Evolutionary conservation across 805 yeast genomes (phyloP).

Genomic region (Ogataea methylovora): DNA sequence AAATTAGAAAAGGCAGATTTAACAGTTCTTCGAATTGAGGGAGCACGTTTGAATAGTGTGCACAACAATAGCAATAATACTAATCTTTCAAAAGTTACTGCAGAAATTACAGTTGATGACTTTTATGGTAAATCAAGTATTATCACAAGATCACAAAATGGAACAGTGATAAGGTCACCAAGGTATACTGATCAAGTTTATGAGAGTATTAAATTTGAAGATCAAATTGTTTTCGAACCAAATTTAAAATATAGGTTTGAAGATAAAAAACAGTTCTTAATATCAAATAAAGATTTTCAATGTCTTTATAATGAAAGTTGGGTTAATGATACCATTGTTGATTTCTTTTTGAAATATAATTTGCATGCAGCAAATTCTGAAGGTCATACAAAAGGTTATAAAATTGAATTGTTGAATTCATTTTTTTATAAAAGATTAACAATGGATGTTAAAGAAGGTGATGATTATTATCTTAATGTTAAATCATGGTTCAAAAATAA

Average conservation of each 20-base stretch:
- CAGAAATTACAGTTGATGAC: conserved; percentile 4
- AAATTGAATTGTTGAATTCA: conserved; percentile 60
- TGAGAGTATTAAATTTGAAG: conserved; percentile 21
- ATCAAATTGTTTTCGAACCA: conserved; percentile 24
- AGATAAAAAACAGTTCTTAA: conserved; percentile 46
- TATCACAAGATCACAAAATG: background rate
- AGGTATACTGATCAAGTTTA: conserved; percentile 10
- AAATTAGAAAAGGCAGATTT: too few species aligned
- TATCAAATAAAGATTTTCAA: conserved; percentile 65
- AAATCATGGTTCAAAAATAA: conserved; percentile 73
- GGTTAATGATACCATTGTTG: conserved; percentile 85
- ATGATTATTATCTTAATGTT: conserved; percentile 50
- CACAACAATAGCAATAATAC: too few species aligned
- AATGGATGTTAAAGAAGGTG: conserved; percentile 16
- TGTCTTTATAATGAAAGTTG: conserved; percentile 77
- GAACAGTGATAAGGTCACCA: background rate
- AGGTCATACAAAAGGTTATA: conserved; percentile 24
- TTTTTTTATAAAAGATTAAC: conserved; percentile 71
- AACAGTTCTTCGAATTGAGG: too few species aligned
- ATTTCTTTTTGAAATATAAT: conserved; percentile 66
- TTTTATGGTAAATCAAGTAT: conserved; percentile 6
- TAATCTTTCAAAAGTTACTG: too few species aligned
- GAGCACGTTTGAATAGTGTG: too few species aligned
- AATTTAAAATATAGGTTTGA: conserved; percentile 42
- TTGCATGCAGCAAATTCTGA: conserved; percentile 25